A percentile compares a stretch with the other conserved stretches of the same genome.
Evolutionary conservation across 2,329 filamentous ascomycete genomes (phyloP).

Genomic region (Neurospora crassa): DNA sequence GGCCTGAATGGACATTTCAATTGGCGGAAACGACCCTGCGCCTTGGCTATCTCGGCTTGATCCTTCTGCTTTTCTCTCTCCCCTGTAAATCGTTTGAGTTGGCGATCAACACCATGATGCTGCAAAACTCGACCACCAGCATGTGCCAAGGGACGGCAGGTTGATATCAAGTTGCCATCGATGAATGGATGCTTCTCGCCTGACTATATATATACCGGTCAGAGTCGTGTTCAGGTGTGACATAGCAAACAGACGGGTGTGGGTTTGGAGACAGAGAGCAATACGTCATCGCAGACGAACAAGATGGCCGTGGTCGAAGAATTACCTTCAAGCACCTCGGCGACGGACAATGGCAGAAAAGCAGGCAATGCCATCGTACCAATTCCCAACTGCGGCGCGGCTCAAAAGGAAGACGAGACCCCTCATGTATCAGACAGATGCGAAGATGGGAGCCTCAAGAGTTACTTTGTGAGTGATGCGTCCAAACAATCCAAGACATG

Average conservation of each 20-base stretch:
- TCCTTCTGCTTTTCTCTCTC: neutral
- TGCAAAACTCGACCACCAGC: neutral
- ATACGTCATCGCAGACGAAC: neutral
- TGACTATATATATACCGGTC: neutral
- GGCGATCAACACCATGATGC: neutral
- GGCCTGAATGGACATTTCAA: neutral
- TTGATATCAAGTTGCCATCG: neutral
- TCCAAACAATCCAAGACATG: neutral
- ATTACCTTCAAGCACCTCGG: neutral
- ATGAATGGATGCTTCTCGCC: neutral
- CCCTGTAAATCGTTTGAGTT: neutral
- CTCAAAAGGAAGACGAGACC: neutral
- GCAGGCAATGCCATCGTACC: neutral
- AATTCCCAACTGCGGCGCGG: neutral
- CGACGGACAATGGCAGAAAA: neutral
- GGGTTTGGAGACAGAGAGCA: neutral
- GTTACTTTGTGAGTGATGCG: neutral
- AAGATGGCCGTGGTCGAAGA: neutral
- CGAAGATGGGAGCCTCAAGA: neutral
- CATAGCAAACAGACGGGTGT: neutral
- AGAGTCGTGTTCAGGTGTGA: neutral
- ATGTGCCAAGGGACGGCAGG: neutral
- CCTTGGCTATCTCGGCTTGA: neutral
- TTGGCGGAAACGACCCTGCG: neutral
- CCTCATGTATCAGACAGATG: neutral